Base-by-base conservation (phyloP, 768 basidiomycete genomes). In the Rhodotorula diobovata region DNA sequence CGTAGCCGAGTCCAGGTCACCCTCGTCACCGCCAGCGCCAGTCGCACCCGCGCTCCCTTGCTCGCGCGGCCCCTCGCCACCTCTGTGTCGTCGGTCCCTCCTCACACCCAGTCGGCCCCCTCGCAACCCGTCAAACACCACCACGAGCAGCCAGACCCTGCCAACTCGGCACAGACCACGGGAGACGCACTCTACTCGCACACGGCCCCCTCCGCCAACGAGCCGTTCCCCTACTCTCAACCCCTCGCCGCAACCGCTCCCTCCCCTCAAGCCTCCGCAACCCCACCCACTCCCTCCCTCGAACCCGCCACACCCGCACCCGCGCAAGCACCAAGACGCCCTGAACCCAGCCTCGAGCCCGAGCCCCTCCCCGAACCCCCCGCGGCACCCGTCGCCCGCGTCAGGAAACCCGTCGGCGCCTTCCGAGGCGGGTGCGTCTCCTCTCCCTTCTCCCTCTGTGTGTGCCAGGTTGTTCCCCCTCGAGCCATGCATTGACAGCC, bases 401-500 rank as follows among this genome's bases (percentile, higher is more conserved):
- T 60, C 25, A 11, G 62, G 30, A 56, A 62, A 35, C 70, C 70
- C 9, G 70, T 71, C 20, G 70, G 70, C 9, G 70, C 70, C 3
- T 71, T 67, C 56, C 61, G 70, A 16, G 70, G 70, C 30, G 70
- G 70, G 70, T 61, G 20, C 45, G 55, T 60, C 56, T 15, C 25
- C 1, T 50, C 45, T 59, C 39, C 15, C 30, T 37, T 37, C 32
- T 34, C 16, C 28, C 16, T 35, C 32, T n/a, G n/a, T n/a, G n/a
- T n/a, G n/a, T n/a, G n/a, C n/a, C n/a, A n/a, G n/a, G n/a, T n/a
- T n/a, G n/a, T n/a, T n/a, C n/a, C n/a, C n/a, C n/a, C n/a, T n/a
- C n/a, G n/a, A n/a, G n/a, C n/a, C n/a, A 14, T 16, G 37, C 23
- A 39, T 23, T 9, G 9, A 25, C 43, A n/a, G 3, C 1, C 8